Conservation (phyloP, 805 yeast species). For the Kregervanrija delftensis region DNA sequence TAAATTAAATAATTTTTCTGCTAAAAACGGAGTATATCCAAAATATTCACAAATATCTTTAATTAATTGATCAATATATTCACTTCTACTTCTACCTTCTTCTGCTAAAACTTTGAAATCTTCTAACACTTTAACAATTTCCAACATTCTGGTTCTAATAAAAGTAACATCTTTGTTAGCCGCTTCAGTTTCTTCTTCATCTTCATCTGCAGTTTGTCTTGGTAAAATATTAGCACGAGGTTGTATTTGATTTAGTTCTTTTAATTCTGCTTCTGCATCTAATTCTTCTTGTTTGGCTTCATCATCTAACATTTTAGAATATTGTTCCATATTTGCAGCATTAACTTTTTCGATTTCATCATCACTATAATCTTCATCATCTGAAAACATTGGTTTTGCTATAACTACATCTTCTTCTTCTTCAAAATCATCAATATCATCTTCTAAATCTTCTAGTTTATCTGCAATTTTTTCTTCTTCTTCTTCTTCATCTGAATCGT, state of each 20-base stretch:
- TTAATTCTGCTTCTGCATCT: conserved; percentile 55
- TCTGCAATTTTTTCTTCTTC: conserved; percentile 42
- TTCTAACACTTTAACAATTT: conserved; percentile 88
- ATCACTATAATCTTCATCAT: conserved; percentile 55
- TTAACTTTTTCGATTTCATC: conserved; percentile 65
- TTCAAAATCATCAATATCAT: conserved; percentile 19
- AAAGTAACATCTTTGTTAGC: conserved; percentile 54
- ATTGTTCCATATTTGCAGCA: conserved; percentile 78
- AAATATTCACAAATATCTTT: conserved; percentile 88
- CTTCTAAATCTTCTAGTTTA: conserved; percentile 20
- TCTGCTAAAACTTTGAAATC: conserved; percentile 78
- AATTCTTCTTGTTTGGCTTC: conserved; percentile 50
- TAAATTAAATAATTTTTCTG: conserved; percentile 86
- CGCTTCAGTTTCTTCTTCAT: conserved; percentile 40
- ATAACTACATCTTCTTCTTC: conserved; percentile 49
- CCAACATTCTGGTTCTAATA: conserved; percentile 90
- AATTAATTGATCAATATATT: conserved; percentile 70
- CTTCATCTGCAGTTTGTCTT: conserved; percentile 55
- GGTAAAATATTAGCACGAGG: conserved; percentile 79
- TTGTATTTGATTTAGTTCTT: conserved; percentile 51
- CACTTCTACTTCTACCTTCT: conserved; percentile 80
- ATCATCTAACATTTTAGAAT: conserved; percentile 60
- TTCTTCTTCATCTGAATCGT: conserved; percentile 62
- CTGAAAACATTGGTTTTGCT: conserved; percentile 74
- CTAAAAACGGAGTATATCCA: conserved; percentile 86